These are phyloP conservation scores for Hypholoma sublateritium DNA, from an alignment of 768 basidiomycete species.

Conservation along the genomic window DNA sequence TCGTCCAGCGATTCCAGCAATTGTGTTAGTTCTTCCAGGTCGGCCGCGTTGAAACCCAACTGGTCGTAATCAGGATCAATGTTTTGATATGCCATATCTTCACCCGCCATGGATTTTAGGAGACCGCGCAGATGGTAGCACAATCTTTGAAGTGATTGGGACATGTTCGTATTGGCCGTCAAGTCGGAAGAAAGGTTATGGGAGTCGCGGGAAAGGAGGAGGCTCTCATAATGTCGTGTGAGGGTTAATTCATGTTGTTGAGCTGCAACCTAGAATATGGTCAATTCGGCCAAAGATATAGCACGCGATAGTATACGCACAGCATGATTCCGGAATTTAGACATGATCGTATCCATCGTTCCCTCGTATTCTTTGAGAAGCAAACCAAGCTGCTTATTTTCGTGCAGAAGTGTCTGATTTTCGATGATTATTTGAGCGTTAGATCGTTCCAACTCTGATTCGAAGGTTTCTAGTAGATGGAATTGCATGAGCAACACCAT, in stretches of 20 bases:
- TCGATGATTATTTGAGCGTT: conserved; percentile 92
- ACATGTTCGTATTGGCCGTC: conserved; percentile 55
- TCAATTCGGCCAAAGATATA: conserved; percentile 9
- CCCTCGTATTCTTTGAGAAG: conserved; percentile 93
- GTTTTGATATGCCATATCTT: conserved; percentile 38
- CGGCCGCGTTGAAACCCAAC: conserved; percentile 24
- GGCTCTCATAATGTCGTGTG: conserved; percentile 85
- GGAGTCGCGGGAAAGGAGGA: conserved; percentile 67
- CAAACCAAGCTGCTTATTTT: conserved; percentile 90
- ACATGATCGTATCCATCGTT: conserved; percentile 95
- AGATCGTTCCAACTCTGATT: conserved; percentile 87
- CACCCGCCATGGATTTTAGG: conserved; percentile 68
- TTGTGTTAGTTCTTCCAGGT: conserved; percentile 39
- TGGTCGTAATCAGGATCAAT: conserved; percentile 38
- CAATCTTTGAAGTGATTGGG: conserved; percentile 71
- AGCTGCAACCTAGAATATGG: conserved; percentile 67
- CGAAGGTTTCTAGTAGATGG: conserved; percentile 69
- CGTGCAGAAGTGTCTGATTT: conserved; percentile 88
- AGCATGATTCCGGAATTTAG: conserved; percentile 89
- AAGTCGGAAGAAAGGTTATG: conserved; percentile 56
- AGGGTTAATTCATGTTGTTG: conserved; percentile 88
- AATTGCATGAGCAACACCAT: background rate
- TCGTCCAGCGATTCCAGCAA: conserved; percentile 45
- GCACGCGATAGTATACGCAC: conserved; percentile 45
- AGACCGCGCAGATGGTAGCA: conserved; percentile 70